These are phyloP conservation scores for Podaxis sp. DNA, from an alignment of 768 basidiomycete genomes.

Conservation along the genomic window DNA sequence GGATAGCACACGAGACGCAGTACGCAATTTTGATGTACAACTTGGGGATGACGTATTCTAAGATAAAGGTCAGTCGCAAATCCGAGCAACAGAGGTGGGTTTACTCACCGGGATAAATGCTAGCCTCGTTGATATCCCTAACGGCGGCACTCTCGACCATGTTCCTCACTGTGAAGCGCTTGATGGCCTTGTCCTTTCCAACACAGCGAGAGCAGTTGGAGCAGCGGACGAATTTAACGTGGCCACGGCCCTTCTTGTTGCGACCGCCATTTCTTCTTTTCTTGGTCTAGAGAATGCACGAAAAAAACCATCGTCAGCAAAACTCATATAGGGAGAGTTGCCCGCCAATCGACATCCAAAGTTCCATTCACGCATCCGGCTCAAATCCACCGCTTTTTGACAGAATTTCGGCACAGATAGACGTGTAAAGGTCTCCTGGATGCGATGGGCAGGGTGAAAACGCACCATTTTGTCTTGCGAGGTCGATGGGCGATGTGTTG, in stretches of 20 bases:
- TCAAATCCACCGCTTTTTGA: constrained; percentile 22
- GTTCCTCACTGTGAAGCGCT: constrained; percentile 98
- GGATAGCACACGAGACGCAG: constrained; percentile 99
- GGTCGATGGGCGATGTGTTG: constrained; percentile 37
- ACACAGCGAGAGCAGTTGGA: constrained; percentile 99
- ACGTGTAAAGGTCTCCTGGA: neutral
- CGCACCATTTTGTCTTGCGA: constrained; percentile 42
- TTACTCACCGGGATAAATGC: constrained; percentile 81
- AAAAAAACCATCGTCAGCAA: constrained; percentile 1
- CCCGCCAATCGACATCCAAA: constrained; percentile 32
- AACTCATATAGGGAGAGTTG: neutral
- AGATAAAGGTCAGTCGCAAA: constrained; percentile 6
- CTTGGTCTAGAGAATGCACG: constrained; percentile 69
- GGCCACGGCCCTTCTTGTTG: constrained; percentile 99
- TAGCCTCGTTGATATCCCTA: constrained; percentile 94
- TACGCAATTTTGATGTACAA: constrained; percentile 98
- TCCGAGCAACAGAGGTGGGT: neutral
- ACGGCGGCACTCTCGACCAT: constrained; percentile 99
- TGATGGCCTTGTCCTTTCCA: constrained; percentile 99
- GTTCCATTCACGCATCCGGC: constrained; percentile 34
- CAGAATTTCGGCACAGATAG: constrained; percentile 14
- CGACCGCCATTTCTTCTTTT: constrained; percentile 99
- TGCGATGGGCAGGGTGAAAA: constrained; percentile 17
- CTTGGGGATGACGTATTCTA: constrained; percentile 96
- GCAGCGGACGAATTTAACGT: constrained; percentile 93